These are phyloP conservation scores for Raphidocelis subcapitata DNA, from an alignment of 139 green algal genomes.

Conservation along the genomic window DNA sequence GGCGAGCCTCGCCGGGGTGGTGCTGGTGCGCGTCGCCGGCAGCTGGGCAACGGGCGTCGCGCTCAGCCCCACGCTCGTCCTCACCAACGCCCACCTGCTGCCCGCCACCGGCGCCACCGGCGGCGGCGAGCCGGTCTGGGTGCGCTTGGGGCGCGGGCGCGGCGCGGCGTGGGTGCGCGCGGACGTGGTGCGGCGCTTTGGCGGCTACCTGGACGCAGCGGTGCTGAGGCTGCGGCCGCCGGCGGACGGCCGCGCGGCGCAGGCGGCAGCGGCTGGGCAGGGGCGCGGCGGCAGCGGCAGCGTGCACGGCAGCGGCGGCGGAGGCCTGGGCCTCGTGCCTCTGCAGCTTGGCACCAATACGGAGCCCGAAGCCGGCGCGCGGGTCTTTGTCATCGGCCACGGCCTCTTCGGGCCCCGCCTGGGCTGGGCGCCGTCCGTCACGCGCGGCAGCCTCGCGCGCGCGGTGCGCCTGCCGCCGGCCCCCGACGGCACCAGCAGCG, in stretches of 20 bases:
- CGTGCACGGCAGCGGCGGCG: conserved; percentile 7
- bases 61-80: conserved; percentile 52
- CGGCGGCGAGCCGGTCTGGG: neutral
- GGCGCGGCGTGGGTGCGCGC: neutral
- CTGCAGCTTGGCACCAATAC: conserved; percentile 40
- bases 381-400: conserved; percentile 57
- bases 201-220: conserved; percentile 16
- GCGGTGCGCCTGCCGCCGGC: neutral
- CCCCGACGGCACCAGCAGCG: conserved; percentile 7
- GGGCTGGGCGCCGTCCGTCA: conserved; percentile 34
- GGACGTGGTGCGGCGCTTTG: conserved; percentile 29
- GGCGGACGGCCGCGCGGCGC: neutral
- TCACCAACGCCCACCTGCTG: conserved; percentile 84
- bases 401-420: conserved; percentile 51
- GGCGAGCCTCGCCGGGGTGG: conserved; percentile 7
- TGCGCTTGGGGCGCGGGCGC: neutral
- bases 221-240: conserved; percentile 11
- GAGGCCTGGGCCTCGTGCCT: conserved; percentile 57
- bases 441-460: conserved; percentile 31
- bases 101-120: conserved; percentile 5
- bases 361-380: neutral
- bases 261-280: neutral
- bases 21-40: conserved; percentile 32
- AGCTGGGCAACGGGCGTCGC: conserved; percentile 73
- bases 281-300: neutral